Base-by-base conservation (phyloP, 495 filamentous ascomycete species). In the Neurospora terricola region DNA sequence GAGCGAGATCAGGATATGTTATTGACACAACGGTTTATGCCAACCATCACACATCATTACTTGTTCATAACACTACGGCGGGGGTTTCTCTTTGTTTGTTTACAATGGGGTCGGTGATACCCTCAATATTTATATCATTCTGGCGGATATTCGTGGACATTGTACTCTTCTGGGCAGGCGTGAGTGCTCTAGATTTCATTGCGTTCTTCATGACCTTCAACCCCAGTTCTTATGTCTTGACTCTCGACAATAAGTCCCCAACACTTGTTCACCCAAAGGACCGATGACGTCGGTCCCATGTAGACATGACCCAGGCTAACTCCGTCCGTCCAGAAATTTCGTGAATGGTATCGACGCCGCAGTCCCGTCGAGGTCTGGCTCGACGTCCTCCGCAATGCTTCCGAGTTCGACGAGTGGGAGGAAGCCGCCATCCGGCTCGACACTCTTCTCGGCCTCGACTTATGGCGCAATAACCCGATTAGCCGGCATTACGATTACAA, bases 401-500 rank as follows among this genome's bases (percentile, higher is more conserved):
- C 86, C 71, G 83, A 85, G 6, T 97, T 89, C 72, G 93, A 94
- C 75, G 90, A 94, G 76, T 98, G 94, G 93, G 91, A 94, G 80
- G 88, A 89, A 69, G 89, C 90, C 3, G 93, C 94, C 2, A 87
- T 91, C 72, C 89, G 92, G 75, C 86, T 98, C 27, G 94, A 98
- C 78, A 89, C 90, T 78, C 80, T 91, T 14, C 83, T 94, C 3
- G 90, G 90, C 37, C 90, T 92, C 78, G 92, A 97, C 83, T 80
- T 95, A 72, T 98, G 94, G 94, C 92, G 84, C 69, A 91, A 94
- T 73, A 93, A 95, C 78, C 89, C 91, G 0, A 89, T 90, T 14
- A 94, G 91, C 77, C 89, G 89, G 75, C 87, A 92, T 78, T 98
- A 98, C 82, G 94, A 97, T 82, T 97, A 94, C 84, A 86, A 88